These are phyloP conservation scores for Yamadazyma sp. DNA, from an alignment of 1,139 yeast genomes.

Conservation along the genomic window DNA sequence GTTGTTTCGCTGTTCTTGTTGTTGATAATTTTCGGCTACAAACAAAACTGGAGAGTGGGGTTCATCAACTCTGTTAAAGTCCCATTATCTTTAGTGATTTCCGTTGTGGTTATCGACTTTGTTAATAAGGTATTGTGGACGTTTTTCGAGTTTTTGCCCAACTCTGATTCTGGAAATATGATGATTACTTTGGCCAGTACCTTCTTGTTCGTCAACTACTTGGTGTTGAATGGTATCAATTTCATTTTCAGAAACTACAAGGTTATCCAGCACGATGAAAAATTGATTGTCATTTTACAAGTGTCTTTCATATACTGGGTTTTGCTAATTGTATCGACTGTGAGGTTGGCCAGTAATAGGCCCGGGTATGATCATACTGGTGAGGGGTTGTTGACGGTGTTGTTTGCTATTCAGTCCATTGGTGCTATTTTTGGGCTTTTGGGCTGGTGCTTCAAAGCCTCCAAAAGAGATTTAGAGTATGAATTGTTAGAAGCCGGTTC, in stretches of 20 bases:
- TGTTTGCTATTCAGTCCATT: conserved; percentile 51
- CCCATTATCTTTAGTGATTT: conserved; percentile 52
- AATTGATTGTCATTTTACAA: conserved; percentile 63
- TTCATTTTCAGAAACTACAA: conserved; percentile 42
- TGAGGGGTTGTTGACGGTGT: conserved; percentile 50
- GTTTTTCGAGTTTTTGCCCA: conserved; percentile 49
- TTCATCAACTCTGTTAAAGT: conserved; percentile 46
- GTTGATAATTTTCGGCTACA: conserved; percentile 42
- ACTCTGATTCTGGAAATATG: conserved; percentile 46
- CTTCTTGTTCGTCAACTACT: conserved; percentile 56
- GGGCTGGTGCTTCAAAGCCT: conserved; percentile 41
- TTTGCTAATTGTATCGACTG: conserved; percentile 40
- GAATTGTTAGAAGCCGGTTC: conserved; percentile 16
- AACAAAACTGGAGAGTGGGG: conserved; percentile 51
- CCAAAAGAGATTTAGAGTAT: conserved; percentile 19
- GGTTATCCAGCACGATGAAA: conserved; percentile 67
- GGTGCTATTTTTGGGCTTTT: conserved; percentile 57
- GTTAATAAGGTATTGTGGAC: conserved; percentile 22
- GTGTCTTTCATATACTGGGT: conserved; percentile 59
- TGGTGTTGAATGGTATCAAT: conserved; percentile 49
- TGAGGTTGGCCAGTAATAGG: conserved; percentile 45
- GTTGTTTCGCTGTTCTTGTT: conserved; percentile 49
- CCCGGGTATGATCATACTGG: conserved; percentile 58
- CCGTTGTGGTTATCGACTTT: conserved; percentile 37
- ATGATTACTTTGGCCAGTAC: conserved; percentile 43